phyloP scores from a whole-genome alignment of 169 alveolate genomes.

The Miamiensis avidus region DNA sequence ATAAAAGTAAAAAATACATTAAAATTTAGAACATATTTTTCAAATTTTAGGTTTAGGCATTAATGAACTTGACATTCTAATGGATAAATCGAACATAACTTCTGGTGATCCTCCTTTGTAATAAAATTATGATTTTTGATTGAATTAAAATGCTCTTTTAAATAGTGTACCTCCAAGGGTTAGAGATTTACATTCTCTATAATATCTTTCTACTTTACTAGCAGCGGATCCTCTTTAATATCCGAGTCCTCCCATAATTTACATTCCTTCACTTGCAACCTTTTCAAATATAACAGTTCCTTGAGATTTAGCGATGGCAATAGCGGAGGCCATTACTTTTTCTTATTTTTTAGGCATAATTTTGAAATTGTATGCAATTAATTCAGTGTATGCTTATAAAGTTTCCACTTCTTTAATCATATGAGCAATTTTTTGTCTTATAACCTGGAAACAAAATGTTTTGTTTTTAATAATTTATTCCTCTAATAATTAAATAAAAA shows the following conservation, averaged over 20 bases:
- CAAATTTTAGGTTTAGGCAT: neutral
- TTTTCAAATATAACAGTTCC: neutral
- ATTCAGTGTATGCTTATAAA: slow-evolving; percentile 6
- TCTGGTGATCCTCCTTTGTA: neutral
- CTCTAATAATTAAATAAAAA: neutral
- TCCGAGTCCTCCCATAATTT: slow-evolving; percentile 45
- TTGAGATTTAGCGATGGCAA: neutral
- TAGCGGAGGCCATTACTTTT: neutral
- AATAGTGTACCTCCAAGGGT: neutral
- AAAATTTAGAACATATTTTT: too few species aligned
- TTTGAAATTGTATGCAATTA: neutral
- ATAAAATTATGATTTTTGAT: neutral
- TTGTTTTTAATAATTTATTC: neutral
- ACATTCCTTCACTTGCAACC: neutral
- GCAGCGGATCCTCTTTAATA: slow-evolving; percentile 47
- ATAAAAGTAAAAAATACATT: too few species aligned
- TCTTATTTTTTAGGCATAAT: neutral
- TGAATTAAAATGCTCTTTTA: too few species aligned
- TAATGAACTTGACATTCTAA: neutral
- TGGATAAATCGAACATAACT: neutral
- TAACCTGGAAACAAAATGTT: neutral
- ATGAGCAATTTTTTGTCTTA: slow-evolving; percentile 48
- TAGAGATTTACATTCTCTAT: slow-evolving; percentile 34
- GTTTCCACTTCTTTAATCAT: slow-evolving; percentile 48
- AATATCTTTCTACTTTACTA: slow-evolving; percentile 47